Conservation (phyloP, 305 asterid species). For the Fraxinus paxiana region DNA sequence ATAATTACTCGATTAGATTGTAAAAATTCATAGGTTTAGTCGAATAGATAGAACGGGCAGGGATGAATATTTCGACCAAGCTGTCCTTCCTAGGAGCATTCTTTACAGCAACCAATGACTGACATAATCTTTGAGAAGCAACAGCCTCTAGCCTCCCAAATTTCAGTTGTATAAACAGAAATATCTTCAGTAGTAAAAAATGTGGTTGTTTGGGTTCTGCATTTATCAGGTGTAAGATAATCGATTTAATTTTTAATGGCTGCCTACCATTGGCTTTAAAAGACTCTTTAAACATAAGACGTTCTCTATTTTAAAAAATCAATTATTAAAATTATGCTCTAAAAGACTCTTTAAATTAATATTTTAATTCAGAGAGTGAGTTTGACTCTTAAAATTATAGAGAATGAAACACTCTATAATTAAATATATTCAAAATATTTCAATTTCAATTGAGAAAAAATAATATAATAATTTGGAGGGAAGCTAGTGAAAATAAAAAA, state of each 20-base stretch:
- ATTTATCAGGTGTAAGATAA: neutral
- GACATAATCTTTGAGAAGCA: conserved; percentile 23
- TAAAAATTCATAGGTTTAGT: conserved; percentile 46
- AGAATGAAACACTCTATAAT: too few relatives aligned
- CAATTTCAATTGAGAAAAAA: too few relatives aligned
- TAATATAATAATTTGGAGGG: too few relatives aligned
- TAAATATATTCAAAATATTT: too few relatives aligned
- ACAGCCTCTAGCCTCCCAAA: conserved; percentile 15
- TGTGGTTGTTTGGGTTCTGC: neutral
- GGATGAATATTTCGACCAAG: conserved; percentile 22
- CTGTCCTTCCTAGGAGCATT: conserved; percentile 3
- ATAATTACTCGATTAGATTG: conserved; percentile 35
- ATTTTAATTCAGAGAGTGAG: too few relatives aligned
- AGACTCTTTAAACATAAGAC: too few relatives aligned
- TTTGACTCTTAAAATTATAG: too few relatives aligned
- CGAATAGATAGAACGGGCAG: conserved; percentile 38
- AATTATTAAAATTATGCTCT: too few relatives aligned
- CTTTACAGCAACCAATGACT: conserved; percentile 25
- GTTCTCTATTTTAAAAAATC: too few relatives aligned
- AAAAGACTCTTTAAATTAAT: too few relatives aligned
- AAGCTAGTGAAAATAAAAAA: too few relatives aligned
- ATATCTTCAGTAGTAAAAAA: conserved; percentile 21
- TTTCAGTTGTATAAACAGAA: conserved; percentile 21
- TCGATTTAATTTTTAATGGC: neutral
- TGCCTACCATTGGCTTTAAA: too few relatives aligned